These are phyloP conservation scores for Solanum bulbocastanum DNA, from an alignment of 257 asterid species.

Conservation along the genomic window DNA sequence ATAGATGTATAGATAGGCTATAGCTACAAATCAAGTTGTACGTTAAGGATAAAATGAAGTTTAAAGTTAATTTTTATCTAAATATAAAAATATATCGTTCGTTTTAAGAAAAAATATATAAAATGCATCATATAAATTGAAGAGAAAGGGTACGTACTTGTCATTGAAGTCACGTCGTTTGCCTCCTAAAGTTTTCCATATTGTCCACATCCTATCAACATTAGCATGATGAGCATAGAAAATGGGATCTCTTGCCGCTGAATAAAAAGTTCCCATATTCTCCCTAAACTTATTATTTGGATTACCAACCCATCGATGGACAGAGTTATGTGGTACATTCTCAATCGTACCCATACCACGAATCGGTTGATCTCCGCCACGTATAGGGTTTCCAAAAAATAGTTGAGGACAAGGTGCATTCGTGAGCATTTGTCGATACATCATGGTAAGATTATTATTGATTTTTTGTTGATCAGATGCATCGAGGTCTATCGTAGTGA, in stretches of 20 bases:
- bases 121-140: not conserved
- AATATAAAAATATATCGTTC: not conserved
- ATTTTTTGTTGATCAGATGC: slow-evolving; percentile 7
- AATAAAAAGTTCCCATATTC: slow-evolving; percentile 59
- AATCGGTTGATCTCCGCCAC: slow-evolving; percentile 13
- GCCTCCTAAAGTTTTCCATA: slow-evolving; percentile 26
- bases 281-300: slow-evolving; percentile 17
- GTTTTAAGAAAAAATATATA: not conserved
- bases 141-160: slow-evolving; percentile 12
- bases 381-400: slow-evolving; percentile 32
- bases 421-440: slow-evolving; percentile 34
- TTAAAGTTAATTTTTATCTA: not conserved
- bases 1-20: no score
- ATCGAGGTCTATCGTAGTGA: not conserved
- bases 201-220: slow-evolving; percentile 61
- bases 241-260: slow-evolving; percentile 44
- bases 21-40: not conserved
- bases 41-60: not conserved
- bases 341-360: slow-evolving; percentile 43
- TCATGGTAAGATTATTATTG: slow-evolving; percentile 16
- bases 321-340: slow-evolving; percentile 29
- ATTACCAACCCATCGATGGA: slow-evolving; percentile 38
- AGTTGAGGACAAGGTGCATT: slow-evolving; percentile 18
- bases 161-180: slow-evolving; percentile 12
- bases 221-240: slow-evolving; percentile 62